Percentiles rank a stretch among this genome's conserved stretches.
Evolutionary conservation across 2,329 filamentous ascomycete genomes (phyloP).

Genomic region (Ceratocystis cacaofunesta): DNA sequence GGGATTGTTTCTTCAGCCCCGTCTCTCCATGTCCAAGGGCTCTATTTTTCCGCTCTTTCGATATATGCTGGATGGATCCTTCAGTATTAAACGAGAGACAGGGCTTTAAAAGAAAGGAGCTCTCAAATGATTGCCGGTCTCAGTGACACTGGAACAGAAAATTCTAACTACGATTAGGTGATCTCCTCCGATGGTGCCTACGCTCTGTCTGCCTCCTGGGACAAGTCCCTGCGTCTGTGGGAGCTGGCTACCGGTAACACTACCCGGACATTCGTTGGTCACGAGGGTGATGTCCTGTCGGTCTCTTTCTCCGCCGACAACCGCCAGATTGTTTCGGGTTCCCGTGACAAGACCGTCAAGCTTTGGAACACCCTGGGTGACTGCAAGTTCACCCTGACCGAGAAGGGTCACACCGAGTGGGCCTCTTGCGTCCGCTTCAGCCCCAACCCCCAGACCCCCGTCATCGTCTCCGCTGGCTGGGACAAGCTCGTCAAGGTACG

Average conservation of each 20-base stretch:
- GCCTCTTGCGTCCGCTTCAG: conserved; percentile 99
- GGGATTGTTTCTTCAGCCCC: not conserved
- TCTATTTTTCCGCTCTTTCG: not conserved
- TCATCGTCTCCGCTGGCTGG: conserved; percentile 97
- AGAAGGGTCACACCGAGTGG: conserved; percentile 99
- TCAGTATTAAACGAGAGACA: not conserved
- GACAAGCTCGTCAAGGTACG: conserved; percentile 99
- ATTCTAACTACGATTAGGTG: conserved; percentile 41
- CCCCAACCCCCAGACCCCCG: conserved; percentile 99
- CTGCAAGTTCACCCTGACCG: conserved; percentile 99
- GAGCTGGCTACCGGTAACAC: conserved; percentile 95
- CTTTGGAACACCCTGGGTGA: conserved; percentile 99
- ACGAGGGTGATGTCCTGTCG: conserved; percentile 98
- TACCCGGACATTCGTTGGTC: conserved; percentile 95
- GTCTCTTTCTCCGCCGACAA: conserved; percentile 99
- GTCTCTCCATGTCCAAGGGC: not conserved
- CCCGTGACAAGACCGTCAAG: conserved; percentile 98
- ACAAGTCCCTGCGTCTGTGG: conserved; percentile 99
- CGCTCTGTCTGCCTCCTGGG: conserved; percentile 96
- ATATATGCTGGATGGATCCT: not conserved
- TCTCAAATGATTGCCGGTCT: not conserved
- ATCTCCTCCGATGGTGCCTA: conserved; percentile 99
- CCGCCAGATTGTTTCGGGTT: conserved; percentile 98
- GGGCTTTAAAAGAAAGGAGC: not conserved
- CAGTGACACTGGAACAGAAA: not conserved